Conservation (phyloP, 257 asterid species). For the Fraxinus cuspidata region DNA sequence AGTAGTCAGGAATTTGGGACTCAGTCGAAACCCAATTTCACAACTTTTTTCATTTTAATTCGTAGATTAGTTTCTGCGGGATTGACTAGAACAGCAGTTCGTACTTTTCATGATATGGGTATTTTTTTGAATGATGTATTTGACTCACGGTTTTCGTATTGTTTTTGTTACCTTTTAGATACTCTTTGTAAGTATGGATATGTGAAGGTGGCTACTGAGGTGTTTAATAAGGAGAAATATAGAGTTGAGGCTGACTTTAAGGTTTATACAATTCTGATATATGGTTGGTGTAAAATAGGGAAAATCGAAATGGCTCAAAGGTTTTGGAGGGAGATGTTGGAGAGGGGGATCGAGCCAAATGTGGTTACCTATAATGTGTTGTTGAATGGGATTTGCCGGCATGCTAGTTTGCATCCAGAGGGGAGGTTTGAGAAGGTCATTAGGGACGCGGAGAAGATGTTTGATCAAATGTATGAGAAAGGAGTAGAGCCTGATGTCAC, state of each 20-base stretch:
- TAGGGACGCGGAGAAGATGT: constrained; percentile 66
- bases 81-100: constrained; percentile 63
- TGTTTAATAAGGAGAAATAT: constrained; percentile 74
- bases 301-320: constrained; percentile 61
- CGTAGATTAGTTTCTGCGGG: constrained; percentile 75
- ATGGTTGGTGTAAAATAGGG: constrained; percentile 88
- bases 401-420: constrained; percentile 74
- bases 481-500: constrained; percentile 85
- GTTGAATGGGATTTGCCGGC: constrained; percentile 83
- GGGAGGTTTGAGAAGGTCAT: constrained; percentile 70
- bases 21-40: constrained; percentile 57
- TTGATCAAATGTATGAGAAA: constrained; percentile 66
- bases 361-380: constrained; percentile 76
- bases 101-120: constrained; percentile 72
- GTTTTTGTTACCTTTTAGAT: constrained; percentile 66
- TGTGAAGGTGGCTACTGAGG: constrained; percentile 75
- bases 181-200: constrained; percentile 89
- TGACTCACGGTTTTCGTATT: constrained; percentile 37
- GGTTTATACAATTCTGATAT: constrained; percentile 70
- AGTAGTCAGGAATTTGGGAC: constrained; percentile 17
- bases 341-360: constrained; percentile 68
- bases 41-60: constrained; percentile 70
- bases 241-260: constrained; percentile 54
- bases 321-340: constrained; percentile 72
- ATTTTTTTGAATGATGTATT: constrained; percentile 51